Conservation (phyloP, 306 rosid genomes). For the Cucurbita moschata region DNA sequence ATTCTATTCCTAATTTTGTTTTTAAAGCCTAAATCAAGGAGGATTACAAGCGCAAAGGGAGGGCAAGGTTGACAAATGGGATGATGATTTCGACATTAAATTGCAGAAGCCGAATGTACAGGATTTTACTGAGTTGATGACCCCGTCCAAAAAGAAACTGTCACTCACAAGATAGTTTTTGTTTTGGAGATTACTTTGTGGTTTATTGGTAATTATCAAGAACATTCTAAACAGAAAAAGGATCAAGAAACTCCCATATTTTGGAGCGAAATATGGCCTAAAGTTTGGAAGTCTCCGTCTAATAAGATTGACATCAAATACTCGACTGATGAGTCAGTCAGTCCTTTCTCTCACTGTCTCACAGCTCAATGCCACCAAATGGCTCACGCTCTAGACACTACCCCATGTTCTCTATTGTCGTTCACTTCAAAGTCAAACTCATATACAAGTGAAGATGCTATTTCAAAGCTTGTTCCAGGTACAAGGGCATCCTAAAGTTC, state of each 20-base stretch:
- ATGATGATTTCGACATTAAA: not conserved
- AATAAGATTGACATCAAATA: not conserved
- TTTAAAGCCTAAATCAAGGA: constrained; percentile 1
- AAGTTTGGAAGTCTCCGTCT: not conserved
- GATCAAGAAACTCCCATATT: not conserved
- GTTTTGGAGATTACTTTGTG: not conserved
- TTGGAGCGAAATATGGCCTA: not conserved
- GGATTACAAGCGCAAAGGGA: not conserved
- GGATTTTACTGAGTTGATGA: not conserved
- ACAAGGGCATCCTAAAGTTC: not conserved
- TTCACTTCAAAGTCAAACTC: not conserved
- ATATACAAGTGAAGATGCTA: not conserved
- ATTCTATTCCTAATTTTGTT: not conserved
- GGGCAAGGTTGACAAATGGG: not conserved
- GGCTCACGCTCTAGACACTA: not conserved
- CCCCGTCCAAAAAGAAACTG: not conserved
- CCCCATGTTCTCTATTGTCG: not conserved
- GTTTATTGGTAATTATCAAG: not conserved
- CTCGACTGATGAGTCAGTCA: not conserved
- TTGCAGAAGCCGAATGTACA: not conserved
- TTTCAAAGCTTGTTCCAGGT: not conserved
- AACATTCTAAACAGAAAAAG: not conserved
- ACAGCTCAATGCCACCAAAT: not conserved
- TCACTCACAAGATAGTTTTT: not conserved
- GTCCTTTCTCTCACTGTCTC: not conserved